Evolutionary conservation across 257 asterid genomes (phyloP), one percentile per base, ranked within the genome.

Genomic region (Galeopsis tetrahit): DNA sequence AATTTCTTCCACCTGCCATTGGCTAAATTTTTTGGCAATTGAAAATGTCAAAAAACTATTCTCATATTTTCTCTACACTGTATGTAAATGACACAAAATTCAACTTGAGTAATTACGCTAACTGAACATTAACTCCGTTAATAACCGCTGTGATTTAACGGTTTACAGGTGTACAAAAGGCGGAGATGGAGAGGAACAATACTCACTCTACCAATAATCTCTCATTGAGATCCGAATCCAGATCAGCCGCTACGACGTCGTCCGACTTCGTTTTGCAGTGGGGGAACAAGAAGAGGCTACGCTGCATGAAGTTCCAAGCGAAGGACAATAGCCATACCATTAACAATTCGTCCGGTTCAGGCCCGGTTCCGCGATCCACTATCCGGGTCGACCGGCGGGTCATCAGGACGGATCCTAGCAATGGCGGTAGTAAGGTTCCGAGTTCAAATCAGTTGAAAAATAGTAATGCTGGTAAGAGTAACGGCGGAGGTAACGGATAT

Each of bases 241-340:
- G 81, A 80, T 75, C 89, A 57, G 78, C 79, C 4, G 76, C 72
- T 32, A 82, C 86, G 72, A 55, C 93, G 82, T 81, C 97, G 74
- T 85, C 93, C 0, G 90, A 91, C 69, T 89, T 91, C 78, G 85
- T 80, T 5, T 78, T 94, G 79, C 97, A 88, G 86, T 88, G 95
- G 97, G 99, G 97, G 6, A 91, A 84, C 70, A 79, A 90, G 69
- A 94, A 94, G 74, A 79, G 96, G 82, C 72, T 88, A 57, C 85
- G 93, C 31, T 88, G 98, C 79, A 88, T 85, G 95, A 94, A 94
- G 84, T 82, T 78, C 38, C 92, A 82, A 68, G 82, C 70, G 6
- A 87, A 86, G 83, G 91, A 87, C 73, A 83, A 76, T n/a, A 34
- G 10, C 77, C 77, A 43, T 17, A 64, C 39, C 42, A 15, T 61